A percentile compares a stretch with the other conserved stretches of the same genome.
These are phyloP conservation scores for Paracamarosporium sp. DNA, from an alignment of 2,329 filamentous ascomycete genomes.

Conservation along the genomic window DNA sequence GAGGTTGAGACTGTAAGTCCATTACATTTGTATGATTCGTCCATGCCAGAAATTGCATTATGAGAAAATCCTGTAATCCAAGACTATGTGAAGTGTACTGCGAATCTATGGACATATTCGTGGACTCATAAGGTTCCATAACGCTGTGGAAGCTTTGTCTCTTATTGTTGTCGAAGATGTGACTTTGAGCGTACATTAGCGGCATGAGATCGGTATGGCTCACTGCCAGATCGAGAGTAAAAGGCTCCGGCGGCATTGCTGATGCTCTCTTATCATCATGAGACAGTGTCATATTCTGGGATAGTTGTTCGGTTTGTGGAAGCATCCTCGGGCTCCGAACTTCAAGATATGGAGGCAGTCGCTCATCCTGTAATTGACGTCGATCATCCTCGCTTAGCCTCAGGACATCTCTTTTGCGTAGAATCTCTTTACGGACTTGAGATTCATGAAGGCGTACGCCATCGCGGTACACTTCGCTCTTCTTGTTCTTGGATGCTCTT, in stretches of 20 bases:
- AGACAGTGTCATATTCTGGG: background rate
- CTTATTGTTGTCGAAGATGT: too few species aligned
- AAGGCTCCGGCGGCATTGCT: too few species aligned
- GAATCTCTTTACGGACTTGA: background rate
- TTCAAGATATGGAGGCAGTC: background rate
- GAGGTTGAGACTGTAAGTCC: background rate
- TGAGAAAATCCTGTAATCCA: too few species aligned
- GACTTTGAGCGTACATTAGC: too few species aligned
- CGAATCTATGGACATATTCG: background rate
- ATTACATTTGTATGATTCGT: background rate
- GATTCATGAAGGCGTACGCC: background rate
- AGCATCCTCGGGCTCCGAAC: background rate
- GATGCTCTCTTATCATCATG: too few species aligned
- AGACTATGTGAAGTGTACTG: too few species aligned
- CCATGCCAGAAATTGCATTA: too few species aligned
- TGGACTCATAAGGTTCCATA: too few species aligned
- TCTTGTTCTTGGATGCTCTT: background rate
- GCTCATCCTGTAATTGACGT: background rate
- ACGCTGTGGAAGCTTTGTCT: too few species aligned
- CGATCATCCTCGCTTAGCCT: background rate
- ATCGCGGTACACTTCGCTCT: background rate
- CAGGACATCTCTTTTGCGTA: background rate
- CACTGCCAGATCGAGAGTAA: too few species aligned
- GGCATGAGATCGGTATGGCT: background rate
- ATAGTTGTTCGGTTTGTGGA: background rate